Evolutionary conservation across 2,329 filamentous ascomycete species (phyloP), one percentile per base, ranked within the genome.

Genomic region (Penicillium corylophilum): DNA sequence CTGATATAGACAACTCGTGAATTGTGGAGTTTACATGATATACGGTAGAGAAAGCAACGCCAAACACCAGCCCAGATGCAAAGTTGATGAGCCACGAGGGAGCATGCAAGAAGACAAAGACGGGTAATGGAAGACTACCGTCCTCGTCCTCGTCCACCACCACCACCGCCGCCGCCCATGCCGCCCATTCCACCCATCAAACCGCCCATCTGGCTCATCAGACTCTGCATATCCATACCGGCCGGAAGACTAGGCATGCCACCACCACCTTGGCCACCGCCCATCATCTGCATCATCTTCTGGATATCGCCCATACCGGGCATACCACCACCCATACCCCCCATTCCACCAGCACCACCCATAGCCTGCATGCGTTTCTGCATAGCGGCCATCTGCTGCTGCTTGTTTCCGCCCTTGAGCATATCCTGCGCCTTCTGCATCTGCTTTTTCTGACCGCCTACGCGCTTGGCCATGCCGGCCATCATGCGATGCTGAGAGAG

Each of bases 401-500:
- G 84, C 73, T 94, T 93, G 75, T 96, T 96, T 26, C 86, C 89
- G 40, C 92, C 91, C 24, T 87, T 89, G 86, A 96, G 90, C 57
- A 89, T 90, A 49, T 88, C 88, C 73, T 97, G 92, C 0, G 92
- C 92, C 46, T 87, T 86, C 71, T 96, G 90, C 87, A 97, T 95
- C 70, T 96, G 95, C 77, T 94, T 94, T 88, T 96, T 95, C 70
- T 90, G 92, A 35, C 92, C 92, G 51, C 94, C 93, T 85, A 99
- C 95, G 78, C 95, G 95, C 85, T 97, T 99, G 44, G 94, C 94
- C 91, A 99, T 96, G 52, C 90, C 90, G 0, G 90, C 89, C 94
- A 99, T 99, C 89, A 97, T 96, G 63, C 90, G 87, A 71, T 97
- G 93, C 74, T 99, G 94, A 0, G 92, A 96, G n/a, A 99, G 82